Evolutionary conservation across 176 grass and related monocot species (phyloP).

Genomic region (Oryza glumipatula): DNA sequence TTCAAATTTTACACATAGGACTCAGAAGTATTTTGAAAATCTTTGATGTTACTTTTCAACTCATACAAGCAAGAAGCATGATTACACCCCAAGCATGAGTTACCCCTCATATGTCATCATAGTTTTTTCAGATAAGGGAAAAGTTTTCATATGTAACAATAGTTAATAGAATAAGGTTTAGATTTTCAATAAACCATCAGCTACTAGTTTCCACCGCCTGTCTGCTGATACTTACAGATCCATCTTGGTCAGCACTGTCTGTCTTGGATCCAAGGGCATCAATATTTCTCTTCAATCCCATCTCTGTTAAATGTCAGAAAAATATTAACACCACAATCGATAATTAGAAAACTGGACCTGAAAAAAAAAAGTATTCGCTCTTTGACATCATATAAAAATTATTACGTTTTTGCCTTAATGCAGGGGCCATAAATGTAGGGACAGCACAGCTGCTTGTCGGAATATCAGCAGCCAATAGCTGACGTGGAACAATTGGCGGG

Average conservation of each 20-base stretch:
- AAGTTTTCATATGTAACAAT: not conserved
- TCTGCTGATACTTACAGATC: conserved; percentile 46
- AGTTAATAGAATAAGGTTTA: not conserved
- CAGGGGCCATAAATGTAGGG: conserved; percentile 29
- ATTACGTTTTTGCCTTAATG: conserved; percentile 29
- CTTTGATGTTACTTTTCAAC: not conserved
- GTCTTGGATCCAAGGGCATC: conserved; percentile 28
- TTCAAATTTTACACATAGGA: not conserved
- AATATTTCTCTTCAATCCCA: conserved; percentile 58
- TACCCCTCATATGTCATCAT: not conserved
- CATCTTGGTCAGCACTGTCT: conserved; percentile 14
- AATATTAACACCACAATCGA: conserved; percentile 45
- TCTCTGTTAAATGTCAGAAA: conserved; percentile 46
- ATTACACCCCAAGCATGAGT: not conserved
- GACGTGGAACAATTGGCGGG: conserved; percentile 27
- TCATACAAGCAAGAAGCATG: not conserved
- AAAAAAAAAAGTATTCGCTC: conserved; percentile 33
- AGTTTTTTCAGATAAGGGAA: not conserved
- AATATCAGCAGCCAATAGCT: conserved; percentile 45
- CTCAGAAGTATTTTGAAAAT: not conserved
- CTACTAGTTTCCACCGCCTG: conserved; percentile 31
- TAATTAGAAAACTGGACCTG: conserved; percentile 24
- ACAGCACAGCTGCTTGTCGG: conserved; percentile 39
- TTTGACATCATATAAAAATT: conserved; percentile 16
- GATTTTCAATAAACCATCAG: conserved; percentile 26